Percentiles rank a stretch among this genome's conserved stretches.
These are phyloP conservation scores for Arachnomyces sp. DNA, from an alignment of 2,329 filamentous ascomycete genomes.

Conservation along the genomic window DNA sequence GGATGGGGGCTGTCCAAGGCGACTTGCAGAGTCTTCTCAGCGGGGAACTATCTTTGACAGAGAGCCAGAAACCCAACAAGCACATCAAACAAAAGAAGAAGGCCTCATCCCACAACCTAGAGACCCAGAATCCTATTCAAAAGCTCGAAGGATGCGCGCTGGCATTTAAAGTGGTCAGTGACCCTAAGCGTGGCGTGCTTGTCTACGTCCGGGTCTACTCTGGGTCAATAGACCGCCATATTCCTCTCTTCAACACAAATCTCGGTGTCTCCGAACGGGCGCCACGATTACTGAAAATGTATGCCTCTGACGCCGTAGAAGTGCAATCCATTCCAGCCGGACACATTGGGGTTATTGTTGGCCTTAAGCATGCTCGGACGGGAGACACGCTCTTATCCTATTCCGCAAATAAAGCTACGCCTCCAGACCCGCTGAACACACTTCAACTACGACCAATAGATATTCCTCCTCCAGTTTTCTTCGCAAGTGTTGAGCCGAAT, in stretches of 20 bases:
- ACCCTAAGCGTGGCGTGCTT: constrained; percentile 74
- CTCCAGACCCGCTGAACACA: constrained; percentile 61
- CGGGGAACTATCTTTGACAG: constrained; percentile 37
- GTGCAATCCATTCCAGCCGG: constrained; percentile 72
- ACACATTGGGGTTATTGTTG: constrained; percentile 89
- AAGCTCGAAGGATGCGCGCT: constrained; percentile 64
- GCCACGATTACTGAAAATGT: constrained; percentile 78
- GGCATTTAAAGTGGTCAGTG: constrained; percentile 90
- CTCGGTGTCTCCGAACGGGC: constrained; percentile 71
- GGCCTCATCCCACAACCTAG: constrained; percentile 36
- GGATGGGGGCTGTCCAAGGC: constrained; percentile 52
- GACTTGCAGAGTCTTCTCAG: constrained; percentile 44
- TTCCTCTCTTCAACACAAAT: constrained; percentile 78
- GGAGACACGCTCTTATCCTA: constrained; percentile 85
- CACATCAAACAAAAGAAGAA: constrained; percentile 38
- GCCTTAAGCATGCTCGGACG: constrained; percentile 83
- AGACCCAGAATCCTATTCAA: constrained; percentile 37
- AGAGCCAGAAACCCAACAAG: constrained; percentile 22
- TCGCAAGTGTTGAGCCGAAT: constrained; percentile 82
- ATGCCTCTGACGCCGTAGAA: constrained; percentile 78
- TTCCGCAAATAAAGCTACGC: constrained; percentile 54
- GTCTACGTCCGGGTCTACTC: constrained; percentile 92
- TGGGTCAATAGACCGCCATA: constrained; percentile 66
- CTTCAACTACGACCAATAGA: constrained; percentile 81
- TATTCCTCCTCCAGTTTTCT: constrained; percentile 90